Evolutionary conservation across 23 red algal species (phyloP).

Genomic region (Chondrus crispus): DNA sequence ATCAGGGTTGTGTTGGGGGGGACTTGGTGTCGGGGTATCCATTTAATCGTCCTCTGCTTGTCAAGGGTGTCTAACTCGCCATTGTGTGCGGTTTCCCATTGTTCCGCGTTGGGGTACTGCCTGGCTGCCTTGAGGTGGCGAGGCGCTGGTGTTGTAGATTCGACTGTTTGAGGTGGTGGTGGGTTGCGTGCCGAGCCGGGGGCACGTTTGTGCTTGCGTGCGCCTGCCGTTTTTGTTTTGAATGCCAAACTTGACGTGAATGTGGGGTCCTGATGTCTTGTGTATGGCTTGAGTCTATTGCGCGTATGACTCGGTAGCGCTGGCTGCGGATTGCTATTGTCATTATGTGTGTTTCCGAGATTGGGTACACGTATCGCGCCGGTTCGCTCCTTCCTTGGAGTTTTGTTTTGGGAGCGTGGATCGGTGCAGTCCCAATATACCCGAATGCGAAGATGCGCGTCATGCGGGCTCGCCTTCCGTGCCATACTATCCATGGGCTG

Average conservation of each 20-base stretch:
- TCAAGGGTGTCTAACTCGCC: slow-evolving; percentile 1
- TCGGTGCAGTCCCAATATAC: neutral
- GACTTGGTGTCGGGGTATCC: neutral
- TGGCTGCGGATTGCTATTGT: neutral
- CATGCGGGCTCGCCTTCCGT: too few species aligned
- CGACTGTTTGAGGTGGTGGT: neutral
- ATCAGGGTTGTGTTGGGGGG: neutral
- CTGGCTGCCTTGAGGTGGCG: neutral
- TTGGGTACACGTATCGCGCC: neutral
- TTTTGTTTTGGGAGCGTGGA: neutral
- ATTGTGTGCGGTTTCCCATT: neutral
- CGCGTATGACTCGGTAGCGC: neutral
- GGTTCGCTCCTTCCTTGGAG: neutral
- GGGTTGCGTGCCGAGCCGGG: neutral
- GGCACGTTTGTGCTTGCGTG: neutral
- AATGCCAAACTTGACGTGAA: neutral
- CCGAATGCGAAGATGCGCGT: neutral
- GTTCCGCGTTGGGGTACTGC: neutral
- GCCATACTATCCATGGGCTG: neutral
- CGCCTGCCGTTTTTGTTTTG: too few species aligned
- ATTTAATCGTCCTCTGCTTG: neutral
- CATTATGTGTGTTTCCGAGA: neutral
- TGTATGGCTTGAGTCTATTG: slow-evolving; percentile 16
- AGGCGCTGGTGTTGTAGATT: neutral
- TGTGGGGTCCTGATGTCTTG: neutral